Base-by-base conservation (phyloP, 2,329 filamentous ascomycete genomes). In the Ophiosphaerella herpotricha region DNA sequence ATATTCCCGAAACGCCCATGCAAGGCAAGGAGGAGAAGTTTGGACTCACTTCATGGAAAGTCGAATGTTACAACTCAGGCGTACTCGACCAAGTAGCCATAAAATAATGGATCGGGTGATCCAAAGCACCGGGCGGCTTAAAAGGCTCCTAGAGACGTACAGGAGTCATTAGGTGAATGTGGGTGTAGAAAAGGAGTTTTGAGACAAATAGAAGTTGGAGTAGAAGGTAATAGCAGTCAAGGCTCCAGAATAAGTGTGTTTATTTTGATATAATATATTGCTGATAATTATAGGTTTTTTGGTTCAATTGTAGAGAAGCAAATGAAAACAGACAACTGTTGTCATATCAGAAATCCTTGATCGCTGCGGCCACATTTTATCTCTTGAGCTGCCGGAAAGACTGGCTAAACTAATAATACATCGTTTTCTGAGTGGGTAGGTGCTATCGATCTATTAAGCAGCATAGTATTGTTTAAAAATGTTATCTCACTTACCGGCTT, bases 1-100 rank as follows among this genome's bases (percentile, higher is more conserved):
- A 74, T 41, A 58, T 74, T 2, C 71, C 71, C 0, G 72, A 75
- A 54, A 74, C 74, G 72, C 58, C 74, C 38, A 74, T 74, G 11
- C 60, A 66, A 37, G 71, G 72, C 2, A 67, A 70, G 14, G 72
- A 75, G 55, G 58, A 65, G 24, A 71, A 74, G 49, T 74, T 75
- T 75, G 72, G 72, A 69, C 70, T 46, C 55, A 63, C 58, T 75
- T 74, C 54, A 74, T 74, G 58, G 60, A 73, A 71, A 48, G 68
- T 71, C 34, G 72, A 75, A 55, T 74, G 72, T 54, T 74, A 73
- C 49, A 73, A 74, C 44, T 71, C 72, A 6, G 67, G 65, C 39
- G 55, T 63, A 4, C 67, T 75, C 29, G 68, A 72, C 43, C 57
- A 61, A 38, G 45, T 50, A 4, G 58, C 67, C 2, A 46, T 63